phyloP scores from a whole-genome alignment of 1,139 yeast genomes.

The Zygosaccharomyces sapae region DNA sequence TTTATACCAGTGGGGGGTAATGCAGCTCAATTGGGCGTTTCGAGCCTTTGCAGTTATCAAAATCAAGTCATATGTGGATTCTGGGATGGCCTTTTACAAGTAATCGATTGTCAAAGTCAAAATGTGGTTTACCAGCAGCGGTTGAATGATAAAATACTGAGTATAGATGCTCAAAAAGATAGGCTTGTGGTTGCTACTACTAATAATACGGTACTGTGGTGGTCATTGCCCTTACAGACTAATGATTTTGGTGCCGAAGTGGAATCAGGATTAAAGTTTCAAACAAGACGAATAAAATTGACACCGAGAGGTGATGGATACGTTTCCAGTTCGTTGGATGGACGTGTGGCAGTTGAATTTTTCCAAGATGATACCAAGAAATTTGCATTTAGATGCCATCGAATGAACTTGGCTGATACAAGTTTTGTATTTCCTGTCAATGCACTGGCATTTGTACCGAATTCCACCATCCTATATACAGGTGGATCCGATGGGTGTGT shows the following conservation, averaged over 20 bases:
- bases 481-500: slow-evolving; percentile 78
- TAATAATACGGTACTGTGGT: slow-evolving; percentile 40
- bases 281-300: slow-evolving; percentile 57
- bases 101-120: slow-evolving; percentile 21
- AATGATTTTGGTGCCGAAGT: slow-evolving; percentile 45
- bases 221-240: slow-evolving; percentile 60
- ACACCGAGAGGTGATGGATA: slow-evolving; percentile 62
- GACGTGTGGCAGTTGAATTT: slow-evolving; percentile 78
- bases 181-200: slow-evolving; percentile 56
- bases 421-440: slow-evolving; percentile 78
- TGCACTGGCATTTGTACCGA: slow-evolving; percentile 53
- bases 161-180: slow-evolving; percentile 54
- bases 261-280: slow-evolving; percentile 71
- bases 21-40: slow-evolving; percentile 19
- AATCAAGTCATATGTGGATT: slow-evolving; percentile 26
- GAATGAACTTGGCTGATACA: slow-evolving; percentile 44
- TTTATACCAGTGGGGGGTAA: slow-evolving; percentile 16
- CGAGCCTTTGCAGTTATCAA: slow-evolving; percentile 18
- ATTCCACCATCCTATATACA: slow-evolving; percentile 53
- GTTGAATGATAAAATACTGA: slow-evolving; percentile 48
- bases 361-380: slow-evolving; percentile 53
- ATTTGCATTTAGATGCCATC: slow-evolving; percentile 84
- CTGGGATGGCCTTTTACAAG: slow-evolving; percentile 34
- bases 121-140: slow-evolving; percentile 10
- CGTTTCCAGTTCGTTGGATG: slow-evolving; percentile 80